Conservation (phyloP, 129 eudicot genomes). For the Pulicaria dysenterica region DNA sequence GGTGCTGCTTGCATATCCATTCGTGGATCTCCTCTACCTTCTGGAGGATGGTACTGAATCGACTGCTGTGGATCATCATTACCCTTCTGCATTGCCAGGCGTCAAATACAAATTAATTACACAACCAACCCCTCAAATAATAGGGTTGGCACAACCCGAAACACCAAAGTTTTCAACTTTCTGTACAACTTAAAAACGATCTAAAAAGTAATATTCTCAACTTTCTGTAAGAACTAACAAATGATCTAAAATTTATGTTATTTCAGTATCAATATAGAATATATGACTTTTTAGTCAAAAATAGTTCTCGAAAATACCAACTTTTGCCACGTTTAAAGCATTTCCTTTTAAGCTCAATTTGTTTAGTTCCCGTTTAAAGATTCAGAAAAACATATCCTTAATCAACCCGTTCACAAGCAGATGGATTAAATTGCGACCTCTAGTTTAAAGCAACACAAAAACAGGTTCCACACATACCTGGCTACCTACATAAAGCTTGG, state of each 20-base stretch:
- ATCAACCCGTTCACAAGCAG: neutral
- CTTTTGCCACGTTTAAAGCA: neutral
- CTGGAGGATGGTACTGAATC: slow-evolving; percentile 37
- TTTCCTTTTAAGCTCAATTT: neutral
- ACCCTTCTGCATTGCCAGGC: slow-evolving; percentile 44
- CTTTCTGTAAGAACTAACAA: too few species aligned
- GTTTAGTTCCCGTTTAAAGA: neutral
- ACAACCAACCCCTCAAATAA: neutral
- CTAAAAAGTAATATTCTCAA: too few species aligned
- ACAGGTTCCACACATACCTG: slow-evolving; percentile 38
- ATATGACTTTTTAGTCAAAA: neutral
- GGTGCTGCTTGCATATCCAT: slow-evolving; percentile 36
- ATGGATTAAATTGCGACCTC: neutral
- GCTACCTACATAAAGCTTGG: slow-evolving; percentile 38
- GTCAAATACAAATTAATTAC: slow-evolving; percentile 9
- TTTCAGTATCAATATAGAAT: neutral
- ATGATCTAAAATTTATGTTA: too few species aligned
- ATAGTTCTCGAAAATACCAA: neutral
- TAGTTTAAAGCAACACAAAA: neutral
- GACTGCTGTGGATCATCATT: slow-evolving; percentile 37
- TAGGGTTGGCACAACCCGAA: neutral
- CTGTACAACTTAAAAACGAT: too few species aligned
- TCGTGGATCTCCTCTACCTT: slow-evolving; percentile 34
- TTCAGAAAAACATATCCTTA: neutral
- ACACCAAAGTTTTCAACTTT: too few species aligned